Evolutionary conservation across 352 stramenopile genomes (phyloP).

Genomic region (Pythium sukuiense): DNA sequence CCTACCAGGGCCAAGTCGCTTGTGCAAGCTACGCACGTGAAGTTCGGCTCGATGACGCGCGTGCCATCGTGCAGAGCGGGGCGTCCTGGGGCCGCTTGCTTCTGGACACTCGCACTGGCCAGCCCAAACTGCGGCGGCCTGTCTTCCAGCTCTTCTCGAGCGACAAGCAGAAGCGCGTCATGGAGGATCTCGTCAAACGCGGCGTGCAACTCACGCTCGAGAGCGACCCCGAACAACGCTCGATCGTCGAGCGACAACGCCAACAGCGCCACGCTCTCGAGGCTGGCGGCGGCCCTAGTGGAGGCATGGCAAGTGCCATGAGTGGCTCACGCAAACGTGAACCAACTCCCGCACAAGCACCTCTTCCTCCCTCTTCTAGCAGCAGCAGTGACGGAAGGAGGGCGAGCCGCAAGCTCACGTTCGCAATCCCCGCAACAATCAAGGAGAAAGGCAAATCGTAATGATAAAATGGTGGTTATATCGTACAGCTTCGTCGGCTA

Average conservation of each 20-base stretch:
- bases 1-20: conserved; percentile 49
- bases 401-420: conserved; percentile 28
- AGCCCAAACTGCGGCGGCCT: conserved; percentile 19
- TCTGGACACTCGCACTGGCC: conserved; percentile 17
- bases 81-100: conserved; percentile 38
- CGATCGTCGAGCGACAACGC: conserved; percentile 46
- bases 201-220: conserved; percentile 74
- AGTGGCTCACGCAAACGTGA: conserved; percentile 31
- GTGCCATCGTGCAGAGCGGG: conserved; percentile 67
- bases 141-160: conserved; percentile 59
- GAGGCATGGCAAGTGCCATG: neutral
- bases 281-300: neutral
- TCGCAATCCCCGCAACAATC: conserved; percentile 29
- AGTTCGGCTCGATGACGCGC: conserved; percentile 66
- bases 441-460: conserved; percentile 20
- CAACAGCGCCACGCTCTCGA: conserved; percentile 35
- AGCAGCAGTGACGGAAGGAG: conserved; percentile 1
- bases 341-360: neutral
- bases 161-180: conserved; percentile 31
- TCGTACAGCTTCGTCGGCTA: conserved; percentile 34
- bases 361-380: neutral
- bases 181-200: conserved; percentile 58
- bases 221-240: conserved; percentile 54
- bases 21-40: conserved; percentile 57
- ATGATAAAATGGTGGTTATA: conserved; percentile 6